Base-by-base conservation (phyloP, 2,329 filamentous ascomycete genomes). In the Pseudogymnoascus sp. region DNA sequence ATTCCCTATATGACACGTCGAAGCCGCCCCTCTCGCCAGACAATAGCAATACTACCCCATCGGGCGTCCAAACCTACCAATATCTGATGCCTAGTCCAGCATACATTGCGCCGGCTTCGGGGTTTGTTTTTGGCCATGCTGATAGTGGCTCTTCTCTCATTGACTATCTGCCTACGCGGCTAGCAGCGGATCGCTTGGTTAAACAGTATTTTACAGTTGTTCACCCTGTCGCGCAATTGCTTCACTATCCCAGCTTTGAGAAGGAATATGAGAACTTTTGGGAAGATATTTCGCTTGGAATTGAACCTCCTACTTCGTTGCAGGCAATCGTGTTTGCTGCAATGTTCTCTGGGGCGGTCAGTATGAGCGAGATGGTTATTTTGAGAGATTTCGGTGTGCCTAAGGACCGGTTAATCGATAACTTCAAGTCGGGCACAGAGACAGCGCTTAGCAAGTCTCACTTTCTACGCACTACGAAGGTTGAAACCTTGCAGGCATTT, bases 401-500 rank as follows among this genome's bases (percentile, higher is more conserved):
- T 2, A 88, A 87, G 69, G 74, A 76, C 25, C 78, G 78, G 5
- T 78, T 90, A 63, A 78, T 89, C 4, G 80, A 86, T 21, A 85
- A 82, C 59, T 82, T 90, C 63, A 86, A 86, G 68, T 76, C 86
- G 59, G 88, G 83, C 1, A 84, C 87, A 5, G 89, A 92, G 75
- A 81, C 82, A 25, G 84, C 88, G 2, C 76, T 93, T 36, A 81
- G 82, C 40, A 85, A 85, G 70, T 88, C 89, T 3, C 87, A 89
- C 70, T 89, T 91, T 64, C 74, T 92, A 37, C 79, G 86, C 37
- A 90, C 88, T 0, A 89, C 84, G 0, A 88, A 85, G 67, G 76
- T 90, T n/a, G 87, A 91, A 73, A 89, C 87, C 0, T 78, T 93
- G 69, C 89, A 92, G 71, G 88, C 87, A 1, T 88, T 91, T 69